Percentiles rank a stretch among this genome's conserved stretches.
Evolutionary conservation across 1,284 basidiomycete species (phyloP).

Genomic region (Sporisorium graminicola): DNA sequence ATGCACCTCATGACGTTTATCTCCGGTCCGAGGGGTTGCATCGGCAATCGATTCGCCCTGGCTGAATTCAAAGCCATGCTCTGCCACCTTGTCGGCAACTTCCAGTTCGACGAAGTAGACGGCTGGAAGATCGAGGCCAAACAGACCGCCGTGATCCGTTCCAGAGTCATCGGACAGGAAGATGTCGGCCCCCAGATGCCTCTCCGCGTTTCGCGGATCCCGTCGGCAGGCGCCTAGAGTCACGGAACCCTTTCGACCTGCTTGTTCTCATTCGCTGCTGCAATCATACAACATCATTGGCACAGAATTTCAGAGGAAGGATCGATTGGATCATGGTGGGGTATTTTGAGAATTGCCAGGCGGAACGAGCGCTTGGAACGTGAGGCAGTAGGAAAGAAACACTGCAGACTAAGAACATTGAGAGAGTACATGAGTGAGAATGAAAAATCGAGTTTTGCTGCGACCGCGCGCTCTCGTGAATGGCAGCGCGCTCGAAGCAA

Average conservation of each 20-base stretch:
- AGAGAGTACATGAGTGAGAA: not conserved
- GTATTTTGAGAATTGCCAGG: conserved; percentile 43
- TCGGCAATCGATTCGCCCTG: conserved; percentile 62
- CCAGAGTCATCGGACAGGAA: conserved; percentile 52
- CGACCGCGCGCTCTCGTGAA: not conserved
- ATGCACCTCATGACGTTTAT: conserved; percentile 61
- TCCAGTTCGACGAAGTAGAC: conserved; percentile 48
- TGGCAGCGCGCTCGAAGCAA: not conserved
- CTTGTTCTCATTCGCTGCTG: not conserved
- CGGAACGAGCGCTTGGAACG: not conserved
- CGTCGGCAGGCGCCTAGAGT: not conserved
- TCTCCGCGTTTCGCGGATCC: conserved; percentile 35
- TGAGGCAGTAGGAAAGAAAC: not conserved
- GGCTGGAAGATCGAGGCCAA: conserved; percentile 58
- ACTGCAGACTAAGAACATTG: conserved; percentile 7
- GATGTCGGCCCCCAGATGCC: conserved; percentile 59
- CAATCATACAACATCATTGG: not conserved
- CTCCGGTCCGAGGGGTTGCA: conserved; percentile 60
- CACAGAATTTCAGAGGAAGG: not conserved
- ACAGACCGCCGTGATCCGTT: conserved; percentile 48
- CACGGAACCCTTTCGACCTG: not conserved
- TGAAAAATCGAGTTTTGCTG: not conserved
- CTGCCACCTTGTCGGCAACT: conserved; percentile 45
- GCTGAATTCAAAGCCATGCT: conserved; percentile 65
- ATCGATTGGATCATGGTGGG: conserved; percentile 6